Conservation (phyloP, 768 basidiomycete genomes). For the Termitomyces sp. region DNA sequence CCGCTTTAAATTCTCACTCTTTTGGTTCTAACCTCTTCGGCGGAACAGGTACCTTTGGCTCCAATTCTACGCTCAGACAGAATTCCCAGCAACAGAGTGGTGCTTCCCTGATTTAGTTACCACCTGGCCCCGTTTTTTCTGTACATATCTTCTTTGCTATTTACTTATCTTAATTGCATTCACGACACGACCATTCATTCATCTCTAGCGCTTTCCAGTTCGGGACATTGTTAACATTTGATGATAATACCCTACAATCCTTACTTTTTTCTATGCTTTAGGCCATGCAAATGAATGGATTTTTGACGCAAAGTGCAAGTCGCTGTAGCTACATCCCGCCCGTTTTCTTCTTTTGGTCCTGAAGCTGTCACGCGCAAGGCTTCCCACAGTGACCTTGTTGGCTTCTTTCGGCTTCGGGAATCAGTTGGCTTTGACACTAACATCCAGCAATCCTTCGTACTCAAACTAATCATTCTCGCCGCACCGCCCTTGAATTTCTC, state of each 20-base stretch:
- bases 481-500: not conserved
- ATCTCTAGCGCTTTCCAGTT: constrained; percentile 10
- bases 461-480: not conserved
- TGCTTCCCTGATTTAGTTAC: constrained; percentile 43
- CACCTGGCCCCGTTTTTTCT: constrained; percentile 10
- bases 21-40: constrained; percentile 12
- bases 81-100: constrained; percentile 35
- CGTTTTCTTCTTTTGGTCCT: not conserved
- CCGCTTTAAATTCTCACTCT: constrained; percentile 7
- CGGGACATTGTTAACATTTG: constrained; percentile 9
- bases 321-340: not conserved
- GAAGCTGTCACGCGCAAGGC: not conserved
- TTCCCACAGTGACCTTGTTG: constrained; percentile 1
- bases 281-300: constrained; percentile 1
- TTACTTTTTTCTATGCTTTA: constrained; percentile 1
- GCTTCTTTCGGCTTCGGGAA: not conserved
- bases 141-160: constrained; percentile 10
- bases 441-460: not conserved
- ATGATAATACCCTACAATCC: constrained; percentile 1
- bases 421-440: not conserved
- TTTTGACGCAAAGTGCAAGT: not conserved
- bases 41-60: constrained; percentile 17
- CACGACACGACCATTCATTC: constrained; percentile 9
- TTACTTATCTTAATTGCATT: constrained; percentile 14
- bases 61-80: constrained; percentile 17